Conservation (phyloP, 2,329 filamentous ascomycete species). For the Apiospora rasikravindrae region DNA sequence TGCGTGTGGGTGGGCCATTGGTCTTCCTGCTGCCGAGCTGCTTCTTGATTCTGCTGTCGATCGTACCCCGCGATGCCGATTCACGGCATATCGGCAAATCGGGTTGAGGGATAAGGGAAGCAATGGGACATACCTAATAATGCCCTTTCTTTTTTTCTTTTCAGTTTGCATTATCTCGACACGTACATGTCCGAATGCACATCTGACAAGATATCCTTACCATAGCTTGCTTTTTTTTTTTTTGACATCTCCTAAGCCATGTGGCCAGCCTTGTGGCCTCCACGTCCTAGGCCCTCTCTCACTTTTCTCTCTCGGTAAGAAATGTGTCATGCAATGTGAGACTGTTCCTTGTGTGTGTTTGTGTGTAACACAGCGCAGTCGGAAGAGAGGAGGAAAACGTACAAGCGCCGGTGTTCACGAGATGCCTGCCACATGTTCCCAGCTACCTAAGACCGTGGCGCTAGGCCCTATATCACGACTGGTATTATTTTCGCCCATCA, state of each 20-base stretch:
- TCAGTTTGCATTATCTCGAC: background rate
- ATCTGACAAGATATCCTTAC: background rate
- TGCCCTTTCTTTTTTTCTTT: background rate
- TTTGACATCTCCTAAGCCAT: background rate
- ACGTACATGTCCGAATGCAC: conserved; percentile 5
- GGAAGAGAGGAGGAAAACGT: background rate
- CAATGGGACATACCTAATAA: background rate
- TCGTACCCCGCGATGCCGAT: background rate
- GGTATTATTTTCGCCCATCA: background rate
- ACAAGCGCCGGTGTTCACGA: background rate
- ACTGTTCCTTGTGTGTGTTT: background rate
- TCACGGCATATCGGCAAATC: background rate
- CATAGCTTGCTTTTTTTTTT: background rate
- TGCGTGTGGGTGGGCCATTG: conserved; percentile 7
- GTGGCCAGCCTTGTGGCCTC: background rate
- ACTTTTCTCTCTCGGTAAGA: background rate
- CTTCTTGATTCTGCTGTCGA: background rate
- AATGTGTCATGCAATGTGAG: background rate
- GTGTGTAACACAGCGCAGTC: background rate
- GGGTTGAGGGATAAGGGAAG: background rate
- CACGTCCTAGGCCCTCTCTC: background rate
- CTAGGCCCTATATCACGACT: background rate
- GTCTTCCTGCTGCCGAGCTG: background rate
- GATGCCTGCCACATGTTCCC: conserved; percentile 11
- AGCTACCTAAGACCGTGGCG: background rate